Evolutionary conservation across 306 rosid genomes (phyloP).

Genomic region (Myrica gale): DNA sequence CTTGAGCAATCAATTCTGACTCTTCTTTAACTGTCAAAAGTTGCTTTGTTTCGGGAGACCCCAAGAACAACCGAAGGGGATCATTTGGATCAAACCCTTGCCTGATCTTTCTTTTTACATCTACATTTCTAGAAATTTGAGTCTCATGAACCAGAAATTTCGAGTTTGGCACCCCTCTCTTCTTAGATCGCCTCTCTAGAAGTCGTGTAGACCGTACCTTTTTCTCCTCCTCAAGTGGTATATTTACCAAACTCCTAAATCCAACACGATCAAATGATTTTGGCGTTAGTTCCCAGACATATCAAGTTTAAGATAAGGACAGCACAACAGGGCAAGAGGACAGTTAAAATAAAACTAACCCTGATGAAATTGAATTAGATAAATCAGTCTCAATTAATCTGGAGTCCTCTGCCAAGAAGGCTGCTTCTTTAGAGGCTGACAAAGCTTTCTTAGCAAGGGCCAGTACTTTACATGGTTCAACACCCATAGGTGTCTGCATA

Average conservation of each 20-base stretch:
- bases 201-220: conserved; percentile 63
- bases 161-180: conserved; percentile 51
- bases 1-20: conserved; percentile 51
- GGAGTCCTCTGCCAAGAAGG: conserved; percentile 47
- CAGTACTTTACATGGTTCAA: conserved; percentile 38
- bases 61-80: conserved; percentile 69
- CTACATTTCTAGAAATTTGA: conserved; percentile 33
- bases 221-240: conserved; percentile 41
- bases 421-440: conserved; percentile 72
- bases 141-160: conserved; percentile 35
- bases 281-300: conserved; percentile 31
- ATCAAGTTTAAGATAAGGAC: conserved; percentile 17
- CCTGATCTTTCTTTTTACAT: conserved; percentile 46
- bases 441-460: conserved; percentile 72
- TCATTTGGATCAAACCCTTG: conserved; percentile 62
- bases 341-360: conserved; percentile 48
- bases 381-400: conserved; percentile 33
- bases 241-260: conserved; percentile 38
- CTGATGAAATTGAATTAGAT: conserved; percentile 38
- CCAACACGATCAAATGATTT: conserved; percentile 30
- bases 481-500: conserved; percentile 33
- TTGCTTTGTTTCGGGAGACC: conserved; percentile 77
- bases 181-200: conserved; percentile 66
- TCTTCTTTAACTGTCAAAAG: conserved; percentile 80
- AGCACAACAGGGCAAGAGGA: conserved; percentile 22